Base-by-base conservation (phyloP, 805 yeast genomes). In the Saitoella complicata region DNA sequence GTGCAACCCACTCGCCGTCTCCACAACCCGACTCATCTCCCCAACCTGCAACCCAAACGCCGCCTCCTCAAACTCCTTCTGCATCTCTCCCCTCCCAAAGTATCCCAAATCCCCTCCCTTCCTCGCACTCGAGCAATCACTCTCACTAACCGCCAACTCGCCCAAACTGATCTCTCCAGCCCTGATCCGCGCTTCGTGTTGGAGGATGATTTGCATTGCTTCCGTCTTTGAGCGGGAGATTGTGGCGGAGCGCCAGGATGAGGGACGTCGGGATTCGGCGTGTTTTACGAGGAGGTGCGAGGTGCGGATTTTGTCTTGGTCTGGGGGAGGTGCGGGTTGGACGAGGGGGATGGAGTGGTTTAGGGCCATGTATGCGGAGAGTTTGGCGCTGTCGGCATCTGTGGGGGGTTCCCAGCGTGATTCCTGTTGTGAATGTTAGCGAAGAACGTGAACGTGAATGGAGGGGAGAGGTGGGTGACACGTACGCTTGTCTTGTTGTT, bases 31-130 rank as follows among this genome's bases (percentile, higher is more conserved):
- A 56, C 91, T 79, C 39, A 81, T 60, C 58, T 87, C 91, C 13
- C 95, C 95, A 13, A 85, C 78, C 51, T 82, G 75, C 51, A 91
- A 66, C 4, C 64, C 77, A 59, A 81, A 88, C 1, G 95, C 78
- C 1, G 91, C 94, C 48, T 77, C 77, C 62, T 91, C 98, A 57
- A 91, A 91, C 47, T 80, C 65, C 34, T 95, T 95, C 62, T 91
- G 97, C 98, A 91, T 91, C 54, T 80, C 86, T 37, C 95, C 95
- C 49, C 71, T 76, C 29, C 81, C 84, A 58, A 91, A 91, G 57
- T 65, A 76, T 0, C 98, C 97, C 54, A 91, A 68, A 60, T 91
- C 98, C 40, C 98, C 98, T 13, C 86, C 85, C 56, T 82, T 77
- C 40, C 80, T 67, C 55, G 81, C 93, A 7, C 93, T 80, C 11